Conservation (phyloP, 2,329 filamentous ascomycete genomes). For the Hymenoscyphus fraxineus region DNA sequence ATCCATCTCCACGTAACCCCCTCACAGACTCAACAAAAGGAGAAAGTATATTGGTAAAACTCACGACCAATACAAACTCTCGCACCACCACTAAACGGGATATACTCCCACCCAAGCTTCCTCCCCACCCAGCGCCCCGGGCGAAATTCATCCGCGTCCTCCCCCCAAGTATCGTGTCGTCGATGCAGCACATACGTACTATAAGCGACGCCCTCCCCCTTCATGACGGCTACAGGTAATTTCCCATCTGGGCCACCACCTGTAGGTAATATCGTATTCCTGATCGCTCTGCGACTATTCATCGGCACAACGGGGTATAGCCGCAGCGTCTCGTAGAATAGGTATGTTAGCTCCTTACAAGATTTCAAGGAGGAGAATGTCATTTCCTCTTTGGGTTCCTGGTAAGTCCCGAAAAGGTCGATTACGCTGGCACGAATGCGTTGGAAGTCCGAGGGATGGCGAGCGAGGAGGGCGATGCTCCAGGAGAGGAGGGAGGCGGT, state of each 20-base stretch:
- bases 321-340: conserved; percentile 30
- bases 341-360: conserved; percentile 24
- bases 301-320: conserved; percentile 34
- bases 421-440: conserved; percentile 42
- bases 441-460: conserved; percentile 40
- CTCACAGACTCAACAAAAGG: not conserved
- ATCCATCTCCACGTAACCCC: not conserved
- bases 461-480: conserved; percentile 39
- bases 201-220: conserved; percentile 30
- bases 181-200: conserved; percentile 33
- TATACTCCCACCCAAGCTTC: conserved; percentile 68
- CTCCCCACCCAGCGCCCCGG: conserved; percentile 69
- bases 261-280: conserved; percentile 32
- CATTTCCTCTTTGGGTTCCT: conserved; percentile 16
- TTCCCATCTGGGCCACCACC: conserved; percentile 34
- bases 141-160: conserved; percentile 64
- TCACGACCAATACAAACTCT: conserved; percentile 63
- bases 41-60: conserved; percentile 23
- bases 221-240: conserved; percentile 30
- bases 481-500: conserved; percentile 34
- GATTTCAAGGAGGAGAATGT: conserved; percentile 26
- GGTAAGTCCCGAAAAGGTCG: conserved; percentile 31
- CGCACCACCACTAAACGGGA: conserved; percentile 69
- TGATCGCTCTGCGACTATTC: conserved; percentile 29
- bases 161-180: conserved; percentile 63